phyloP scores from a whole-genome alignment of 805 yeast species.

The Citeromyces matritensis region DNA sequence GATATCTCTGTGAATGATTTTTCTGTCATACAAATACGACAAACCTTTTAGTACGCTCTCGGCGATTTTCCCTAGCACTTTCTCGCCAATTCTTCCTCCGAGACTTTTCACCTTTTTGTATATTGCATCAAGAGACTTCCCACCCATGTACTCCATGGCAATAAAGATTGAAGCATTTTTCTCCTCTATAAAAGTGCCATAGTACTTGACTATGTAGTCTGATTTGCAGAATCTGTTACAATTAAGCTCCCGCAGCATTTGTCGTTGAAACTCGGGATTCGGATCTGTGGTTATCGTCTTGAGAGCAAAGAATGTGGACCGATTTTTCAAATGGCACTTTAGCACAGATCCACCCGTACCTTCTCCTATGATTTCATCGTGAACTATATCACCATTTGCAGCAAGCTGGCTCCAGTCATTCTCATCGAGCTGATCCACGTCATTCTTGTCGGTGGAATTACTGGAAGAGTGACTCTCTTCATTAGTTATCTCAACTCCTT shows the following conservation, averaged over 20 bases:
- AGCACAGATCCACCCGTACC: slow-evolving; percentile 90
- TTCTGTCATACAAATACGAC: slow-evolving; percentile 74
- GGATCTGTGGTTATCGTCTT: slow-evolving; percentile 63
- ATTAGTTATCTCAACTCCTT: too few relatives aligned
- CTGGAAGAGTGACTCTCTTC: too few relatives aligned
- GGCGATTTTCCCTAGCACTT: slow-evolving; percentile 82
- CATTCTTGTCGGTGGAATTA: slow-evolving; percentile 7
- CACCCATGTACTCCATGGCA: slow-evolving; percentile 97
- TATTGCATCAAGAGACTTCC: slow-evolving; percentile 81
- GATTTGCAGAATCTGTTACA: slow-evolving; percentile 74
- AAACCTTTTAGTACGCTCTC: slow-evolving; percentile 75
- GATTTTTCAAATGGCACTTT: slow-evolving; percentile 51
- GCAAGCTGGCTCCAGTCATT: slow-evolving; percentile 62
- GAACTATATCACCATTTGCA: slow-evolving; percentile 43
- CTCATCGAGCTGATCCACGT: slow-evolving; percentile 46
- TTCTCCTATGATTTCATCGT: slow-evolving; percentile 70
- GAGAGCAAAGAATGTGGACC: slow-evolving; percentile 65
- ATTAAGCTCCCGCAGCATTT: slow-evolving; percentile 80
- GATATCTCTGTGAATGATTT: slow-evolving; percentile 88
- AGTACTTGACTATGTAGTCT: slow-evolving; percentile 79
- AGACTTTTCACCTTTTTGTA: slow-evolving; percentile 59
- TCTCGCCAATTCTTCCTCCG: slow-evolving; percentile 85
- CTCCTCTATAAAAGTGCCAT: slow-evolving; percentile 80
- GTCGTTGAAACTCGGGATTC: slow-evolving; percentile 78
- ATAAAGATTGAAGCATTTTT: slow-evolving; percentile 72